Evolutionary conservation across 176 grass and related monocot species (phyloP).

Genomic region (Eragrostis nindensis): DNA sequence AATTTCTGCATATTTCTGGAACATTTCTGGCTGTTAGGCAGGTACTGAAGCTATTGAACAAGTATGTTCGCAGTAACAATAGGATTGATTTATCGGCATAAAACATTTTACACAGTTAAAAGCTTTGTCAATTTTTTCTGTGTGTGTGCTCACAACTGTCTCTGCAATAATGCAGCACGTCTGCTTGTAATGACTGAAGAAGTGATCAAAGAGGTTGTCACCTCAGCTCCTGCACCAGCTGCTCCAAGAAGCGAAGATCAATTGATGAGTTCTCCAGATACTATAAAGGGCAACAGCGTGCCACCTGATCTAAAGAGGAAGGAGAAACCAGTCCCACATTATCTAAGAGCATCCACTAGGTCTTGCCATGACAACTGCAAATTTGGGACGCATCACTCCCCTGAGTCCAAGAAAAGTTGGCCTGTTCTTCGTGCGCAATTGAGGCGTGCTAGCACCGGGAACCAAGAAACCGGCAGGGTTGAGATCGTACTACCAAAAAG

Average conservation of each 20-base stretch:
- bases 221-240: neutral
- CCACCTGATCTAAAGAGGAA: slow-evolving; percentile 37
- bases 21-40: neutral
- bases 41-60: slow-evolving; percentile 24
- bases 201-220: slow-evolving; percentile 34
- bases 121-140: neutral
- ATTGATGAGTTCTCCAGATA: slow-evolving; percentile 1
- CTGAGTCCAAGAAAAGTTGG: slow-evolving; percentile 57
- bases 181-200: slow-evolving; percentile 49
- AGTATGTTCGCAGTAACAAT: neutral
- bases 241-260: neutral
- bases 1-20: neutral
- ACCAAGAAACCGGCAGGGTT: neutral
- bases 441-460: slow-evolving; percentile 10
- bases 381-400: slow-evolving; percentile 62
- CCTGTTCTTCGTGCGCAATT: slow-evolving; percentile 37
- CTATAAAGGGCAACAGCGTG: neutral
- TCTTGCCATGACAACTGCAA: slow-evolving; percentile 94
- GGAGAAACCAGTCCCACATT: slow-evolving; percentile 66
- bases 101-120: neutral
- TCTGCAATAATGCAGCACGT: slow-evolving; percentile 33
- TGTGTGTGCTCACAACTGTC: slow-evolving; percentile 9
- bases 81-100: neutral
- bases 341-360: slow-evolving; percentile 61
- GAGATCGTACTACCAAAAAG: slow-evolving; percentile 1